These are phyloP conservation scores for Gnomoniopsis sp. DNA, from an alignment of 2,329 filamentous ascomycete genomes.

Conservation along the genomic window DNA sequence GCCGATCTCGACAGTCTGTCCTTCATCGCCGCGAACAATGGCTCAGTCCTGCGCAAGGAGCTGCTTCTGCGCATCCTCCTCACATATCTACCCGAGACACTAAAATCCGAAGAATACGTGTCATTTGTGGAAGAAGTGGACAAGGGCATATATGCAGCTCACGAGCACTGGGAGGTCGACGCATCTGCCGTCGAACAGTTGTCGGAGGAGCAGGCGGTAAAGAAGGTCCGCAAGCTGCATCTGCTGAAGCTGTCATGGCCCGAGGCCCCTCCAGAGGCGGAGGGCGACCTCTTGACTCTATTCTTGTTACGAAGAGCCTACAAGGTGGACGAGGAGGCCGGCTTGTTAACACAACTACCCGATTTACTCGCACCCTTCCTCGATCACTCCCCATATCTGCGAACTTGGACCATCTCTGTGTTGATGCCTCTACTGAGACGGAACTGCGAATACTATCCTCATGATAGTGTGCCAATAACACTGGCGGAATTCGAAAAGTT, in stretches of 20 bases:
- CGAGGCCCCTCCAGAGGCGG: constrained; percentile 42
- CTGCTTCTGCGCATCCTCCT: constrained; percentile 70
- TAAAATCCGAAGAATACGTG: constrained; percentile 60
- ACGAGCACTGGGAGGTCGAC: constrained; percentile 47
- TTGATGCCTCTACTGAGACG: constrained; percentile 67
- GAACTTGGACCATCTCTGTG: constrained; percentile 66
- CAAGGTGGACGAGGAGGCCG: constrained; percentile 67
- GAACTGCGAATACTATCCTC: constrained; percentile 66
- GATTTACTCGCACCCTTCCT: constrained; percentile 68
- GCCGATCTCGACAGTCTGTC: constrained; percentile 62
- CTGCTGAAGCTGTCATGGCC: constrained; percentile 55
- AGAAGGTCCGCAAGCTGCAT: constrained; percentile 59
- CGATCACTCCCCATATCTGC: constrained; percentile 55
- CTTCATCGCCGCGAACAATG: constrained; percentile 54
- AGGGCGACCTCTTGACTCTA: constrained; percentile 52
- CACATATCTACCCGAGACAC: constrained; percentile 71
- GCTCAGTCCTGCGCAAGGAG: constrained; percentile 57
- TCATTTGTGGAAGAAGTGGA: constrained; percentile 58
- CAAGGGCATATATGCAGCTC: constrained; percentile 40
- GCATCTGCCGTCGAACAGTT: constrained; percentile 53
- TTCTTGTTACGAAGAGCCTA: constrained; percentile 69
- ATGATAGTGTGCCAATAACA: constrained; percentile 43
- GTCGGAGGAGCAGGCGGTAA: constrained; percentile 61
- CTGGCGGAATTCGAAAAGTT: constrained; percentile 63
- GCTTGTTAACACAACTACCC: constrained; percentile 66